phyloP scores from a whole-genome alignment of 768 basidiomycete species.

The Pleurotus citrinopileatus region DNA sequence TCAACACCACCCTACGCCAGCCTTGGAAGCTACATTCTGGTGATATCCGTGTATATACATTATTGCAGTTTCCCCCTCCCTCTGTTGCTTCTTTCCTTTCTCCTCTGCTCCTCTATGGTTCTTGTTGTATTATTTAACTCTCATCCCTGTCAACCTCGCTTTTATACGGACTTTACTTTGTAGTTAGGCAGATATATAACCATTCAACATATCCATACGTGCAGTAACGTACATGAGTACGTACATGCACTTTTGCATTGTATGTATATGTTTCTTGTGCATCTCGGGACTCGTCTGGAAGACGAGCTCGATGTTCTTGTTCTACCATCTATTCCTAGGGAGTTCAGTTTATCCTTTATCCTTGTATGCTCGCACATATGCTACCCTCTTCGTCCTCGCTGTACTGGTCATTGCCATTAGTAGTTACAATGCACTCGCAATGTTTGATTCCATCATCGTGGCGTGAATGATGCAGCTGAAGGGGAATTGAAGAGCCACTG shows the following conservation, averaged over 20 bases:
- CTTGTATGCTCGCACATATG: background rate
- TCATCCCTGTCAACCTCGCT: background rate
- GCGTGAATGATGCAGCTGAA: too few species aligned
- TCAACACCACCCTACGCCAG: background rate
- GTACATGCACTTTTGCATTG: too few species aligned
- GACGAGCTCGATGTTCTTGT: background rate
- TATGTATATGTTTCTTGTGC: background rate
- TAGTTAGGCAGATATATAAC: background rate
- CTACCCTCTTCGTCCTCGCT: background rate
- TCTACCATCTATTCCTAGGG: background rate
- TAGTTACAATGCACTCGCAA: background rate
- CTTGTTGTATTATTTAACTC: constrained; percentile 1
- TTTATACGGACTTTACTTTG: background rate
- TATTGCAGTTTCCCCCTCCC: background rate
- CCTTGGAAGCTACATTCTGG: background rate
- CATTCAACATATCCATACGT: too few species aligned
- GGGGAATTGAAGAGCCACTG: too few species aligned
- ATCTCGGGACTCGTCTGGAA: background rate
- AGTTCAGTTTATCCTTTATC: background rate
- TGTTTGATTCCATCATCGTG: background rate
- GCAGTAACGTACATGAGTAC: background rate
- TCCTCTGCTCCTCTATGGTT: background rate
- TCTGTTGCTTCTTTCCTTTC: background rate
- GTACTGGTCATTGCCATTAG: background rate
- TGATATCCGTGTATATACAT: background rate